phyloP scores from a whole-genome alignment of 768 basidiomycete species.

The Psilocybe azurescens region DNA sequence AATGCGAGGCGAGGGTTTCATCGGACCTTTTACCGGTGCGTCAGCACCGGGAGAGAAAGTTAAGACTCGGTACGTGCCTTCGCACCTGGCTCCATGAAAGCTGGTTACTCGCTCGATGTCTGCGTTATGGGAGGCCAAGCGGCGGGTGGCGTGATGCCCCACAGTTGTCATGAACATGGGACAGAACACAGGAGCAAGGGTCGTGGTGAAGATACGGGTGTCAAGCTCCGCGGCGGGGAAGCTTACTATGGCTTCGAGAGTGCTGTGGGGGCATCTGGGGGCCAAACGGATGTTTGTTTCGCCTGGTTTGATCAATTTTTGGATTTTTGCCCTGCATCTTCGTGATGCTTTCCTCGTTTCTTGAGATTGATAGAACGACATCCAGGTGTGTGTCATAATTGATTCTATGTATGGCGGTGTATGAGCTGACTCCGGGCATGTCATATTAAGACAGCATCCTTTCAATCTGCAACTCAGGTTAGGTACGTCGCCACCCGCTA shows the following conservation, averaged over 20 bases:
- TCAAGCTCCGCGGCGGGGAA: conserved; percentile 42
- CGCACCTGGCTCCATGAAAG: conserved; percentile 11
- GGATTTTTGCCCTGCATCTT: conserved; percentile 12
- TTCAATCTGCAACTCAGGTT: no score
- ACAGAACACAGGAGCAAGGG: conserved; percentile 40
- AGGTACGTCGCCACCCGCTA: no score
- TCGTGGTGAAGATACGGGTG: conserved; percentile 36
- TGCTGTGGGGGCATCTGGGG: conserved; percentile 19
- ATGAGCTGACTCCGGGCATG: no score
- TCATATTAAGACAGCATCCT: no score
- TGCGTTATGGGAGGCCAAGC: conserved; percentile 14
- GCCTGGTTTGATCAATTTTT: conserved; percentile 14
- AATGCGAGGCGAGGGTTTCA: conserved; percentile 37
- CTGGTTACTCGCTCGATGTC: conserved; percentile 7
- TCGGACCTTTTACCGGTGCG: conserved; percentile 17
- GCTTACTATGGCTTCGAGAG: conserved; percentile 44
- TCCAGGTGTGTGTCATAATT: no score
- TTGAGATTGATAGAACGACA: no score
- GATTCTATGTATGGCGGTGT: no score
- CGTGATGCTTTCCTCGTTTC: conserved; percentile 15
- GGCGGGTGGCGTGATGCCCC: conserved; percentile 29
- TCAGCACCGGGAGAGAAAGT: conserved; percentile 24
- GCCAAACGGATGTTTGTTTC: not conserved
- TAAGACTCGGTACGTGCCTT: conserved; percentile 1
- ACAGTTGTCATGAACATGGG: conserved; percentile 39